phyloP scores from a whole-genome alignment of 2,329 filamentous ascomycete genomes.

The Neopestalotiopsis rosae region DNA sequence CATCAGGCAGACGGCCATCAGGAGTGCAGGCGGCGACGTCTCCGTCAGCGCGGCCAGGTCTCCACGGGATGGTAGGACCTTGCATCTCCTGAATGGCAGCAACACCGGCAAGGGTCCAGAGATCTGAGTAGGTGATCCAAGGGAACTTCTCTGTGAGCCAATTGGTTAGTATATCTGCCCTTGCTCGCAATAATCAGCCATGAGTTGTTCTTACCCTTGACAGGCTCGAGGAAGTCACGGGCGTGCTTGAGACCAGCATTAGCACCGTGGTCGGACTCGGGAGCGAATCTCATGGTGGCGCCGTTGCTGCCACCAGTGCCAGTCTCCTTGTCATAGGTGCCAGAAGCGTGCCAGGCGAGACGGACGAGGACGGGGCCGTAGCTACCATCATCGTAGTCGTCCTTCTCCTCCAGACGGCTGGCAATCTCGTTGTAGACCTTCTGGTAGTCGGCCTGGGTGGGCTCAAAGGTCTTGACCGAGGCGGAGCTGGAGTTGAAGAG shows the following conservation, averaged over 20 bases:
- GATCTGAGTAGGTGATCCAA: slow-evolving; percentile 95
- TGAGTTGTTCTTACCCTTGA: slow-evolving; percentile 69
- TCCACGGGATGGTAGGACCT: slow-evolving; percentile 85
- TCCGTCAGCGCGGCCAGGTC: slow-evolving; percentile 82
- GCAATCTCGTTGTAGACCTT: slow-evolving; percentile 92
- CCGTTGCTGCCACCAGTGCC: slow-evolving; percentile 93
- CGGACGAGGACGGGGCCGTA: slow-evolving; percentile 91
- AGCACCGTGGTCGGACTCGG: slow-evolving; percentile 88
- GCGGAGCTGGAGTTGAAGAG: slow-evolving; percentile 62
- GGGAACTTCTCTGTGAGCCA: slow-evolving; percentile 72
- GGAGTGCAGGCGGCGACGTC: slow-evolving; percentile 88
- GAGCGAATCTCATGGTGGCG: slow-evolving; percentile 93
- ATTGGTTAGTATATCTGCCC: slow-evolving; percentile 22
- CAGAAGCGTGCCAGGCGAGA: slow-evolving; percentile 92
- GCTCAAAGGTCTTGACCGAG: slow-evolving; percentile 67
- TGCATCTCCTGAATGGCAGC: slow-evolving; percentile 94
- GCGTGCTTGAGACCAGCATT: slow-evolving; percentile 89
- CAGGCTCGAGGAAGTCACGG: slow-evolving; percentile 89
- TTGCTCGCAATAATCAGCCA: too few relatives aligned
- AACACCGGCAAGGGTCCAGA: slow-evolving; percentile 91
- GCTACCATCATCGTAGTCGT: slow-evolving; percentile 95
- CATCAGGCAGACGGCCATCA: slow-evolving; percentile 87
- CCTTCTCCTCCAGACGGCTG: slow-evolving; percentile 79
- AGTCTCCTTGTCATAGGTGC: slow-evolving; percentile 89
- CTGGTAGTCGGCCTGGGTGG: slow-evolving; percentile 89